These are phyloP conservation scores for Carpinus viminea DNA, from an alignment of 306 rosid genomes.

Conservation along the genomic window DNA sequence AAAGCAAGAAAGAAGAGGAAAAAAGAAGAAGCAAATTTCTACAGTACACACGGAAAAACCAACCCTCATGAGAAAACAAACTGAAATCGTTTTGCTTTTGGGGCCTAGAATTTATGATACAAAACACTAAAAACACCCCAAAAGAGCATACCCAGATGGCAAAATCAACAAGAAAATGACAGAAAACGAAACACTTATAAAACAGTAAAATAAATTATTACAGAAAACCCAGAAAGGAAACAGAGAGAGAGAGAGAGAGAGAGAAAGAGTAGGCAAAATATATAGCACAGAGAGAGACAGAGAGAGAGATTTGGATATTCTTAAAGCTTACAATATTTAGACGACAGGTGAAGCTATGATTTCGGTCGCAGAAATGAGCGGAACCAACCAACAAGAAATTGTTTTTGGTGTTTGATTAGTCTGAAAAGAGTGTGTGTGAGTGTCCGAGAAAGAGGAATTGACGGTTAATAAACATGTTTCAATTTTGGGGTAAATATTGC, in stretches of 20 bases:
- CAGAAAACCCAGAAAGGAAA: neutral
- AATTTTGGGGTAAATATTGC: neutral
- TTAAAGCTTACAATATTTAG: conserved; percentile 26
- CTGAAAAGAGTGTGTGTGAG: no score
- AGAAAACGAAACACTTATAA: neutral
- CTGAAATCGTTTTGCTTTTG: no score
- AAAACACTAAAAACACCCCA: neutral
- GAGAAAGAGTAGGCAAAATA: conserved; percentile 2
- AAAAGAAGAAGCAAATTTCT: neutral
- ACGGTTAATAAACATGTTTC: neutral
- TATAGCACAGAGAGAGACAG: neutral
- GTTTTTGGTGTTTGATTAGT: neutral
- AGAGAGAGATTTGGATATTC: conserved; percentile 26
- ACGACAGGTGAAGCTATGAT: conserved; percentile 66
- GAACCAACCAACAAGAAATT: conserved; percentile 42
- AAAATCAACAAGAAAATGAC: neutral
- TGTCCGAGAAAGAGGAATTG: neutral
- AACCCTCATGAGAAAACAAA: no score
- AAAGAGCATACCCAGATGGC: conserved; percentile 6
- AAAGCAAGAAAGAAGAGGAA: no score
- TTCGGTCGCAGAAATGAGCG: conserved; percentile 48
- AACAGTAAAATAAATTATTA: neutral
- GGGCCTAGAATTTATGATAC: neutral
- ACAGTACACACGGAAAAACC: no score
- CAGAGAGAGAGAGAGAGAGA: conserved; percentile 12